phyloP scores from a whole-genome alignment of 768 basidiomycete species.

The Rhizopogon vesiculosus region DNA sequence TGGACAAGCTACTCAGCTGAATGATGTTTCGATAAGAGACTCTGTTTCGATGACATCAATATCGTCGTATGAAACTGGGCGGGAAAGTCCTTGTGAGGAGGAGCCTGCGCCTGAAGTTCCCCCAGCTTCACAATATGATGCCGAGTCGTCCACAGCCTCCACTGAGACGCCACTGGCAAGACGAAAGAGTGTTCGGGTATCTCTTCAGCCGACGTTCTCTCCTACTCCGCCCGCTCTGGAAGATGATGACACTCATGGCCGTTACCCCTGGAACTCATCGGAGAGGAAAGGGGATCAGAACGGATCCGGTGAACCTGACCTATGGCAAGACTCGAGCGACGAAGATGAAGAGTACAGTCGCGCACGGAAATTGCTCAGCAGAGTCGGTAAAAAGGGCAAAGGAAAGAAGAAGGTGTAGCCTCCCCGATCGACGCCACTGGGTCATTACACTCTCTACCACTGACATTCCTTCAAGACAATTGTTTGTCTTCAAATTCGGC shows the following conservation, averaged over 20 bases:
- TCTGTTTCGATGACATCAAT: constrained; percentile 37
- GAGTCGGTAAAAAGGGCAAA: constrained; percentile 38
- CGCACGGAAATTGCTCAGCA: constrained; percentile 51
- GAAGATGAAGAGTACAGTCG: constrained; percentile 64
- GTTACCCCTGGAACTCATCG: constrained; percentile 8
- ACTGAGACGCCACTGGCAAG: constrained; percentile 21
- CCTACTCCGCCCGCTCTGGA: constrained; percentile 62
- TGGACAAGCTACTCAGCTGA: background rate
- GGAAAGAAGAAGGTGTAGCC: constrained; percentile 7
- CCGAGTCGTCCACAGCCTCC: constrained; percentile 11
- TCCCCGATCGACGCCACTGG: background rate
- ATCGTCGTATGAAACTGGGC: constrained; percentile 64
- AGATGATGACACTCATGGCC: constrained; percentile 18
- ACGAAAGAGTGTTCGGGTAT: constrained; percentile 75
- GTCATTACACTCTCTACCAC: background rate
- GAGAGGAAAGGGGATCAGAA: background rate
- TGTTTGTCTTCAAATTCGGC: background rate
- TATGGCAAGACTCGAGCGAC: constrained; percentile 76
- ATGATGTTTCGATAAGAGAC: constrained; percentile 28
- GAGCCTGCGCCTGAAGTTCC: constrained; percentile 13
- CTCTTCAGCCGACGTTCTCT: constrained; percentile 72
- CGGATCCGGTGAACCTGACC: constrained; percentile 25
- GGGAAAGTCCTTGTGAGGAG: constrained; percentile 42
- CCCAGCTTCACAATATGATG: background rate
- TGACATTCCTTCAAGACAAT: background rate